Conservation (phyloP, 495 filamentous ascomycete genomes). For the Hypoxylon trugodes region DNA sequence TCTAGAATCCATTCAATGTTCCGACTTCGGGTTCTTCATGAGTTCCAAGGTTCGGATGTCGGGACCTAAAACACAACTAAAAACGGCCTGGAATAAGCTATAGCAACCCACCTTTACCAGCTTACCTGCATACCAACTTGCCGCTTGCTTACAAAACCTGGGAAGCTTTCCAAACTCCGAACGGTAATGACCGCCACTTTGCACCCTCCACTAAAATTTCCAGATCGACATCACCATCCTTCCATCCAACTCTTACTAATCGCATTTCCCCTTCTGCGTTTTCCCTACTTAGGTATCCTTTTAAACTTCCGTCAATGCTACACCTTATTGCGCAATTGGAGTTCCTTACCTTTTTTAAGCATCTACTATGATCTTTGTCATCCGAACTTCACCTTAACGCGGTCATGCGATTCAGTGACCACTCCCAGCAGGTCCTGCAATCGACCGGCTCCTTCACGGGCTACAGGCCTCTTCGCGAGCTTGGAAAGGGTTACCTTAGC, state of each 20-base stretch:
- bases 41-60: background rate
- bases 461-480: constrained; percentile 50
- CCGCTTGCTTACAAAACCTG: constrained; percentile 27
- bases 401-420: constrained; percentile 46
- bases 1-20: constrained; percentile 12
- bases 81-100: constrained; percentile 8
- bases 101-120: no score
- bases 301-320: constrained; percentile 38
- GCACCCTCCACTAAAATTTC: constrained; percentile 26
- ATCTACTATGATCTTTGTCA: constrained; percentile 43
- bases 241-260: constrained; percentile 31
- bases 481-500: constrained; percentile 57
- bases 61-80: background rate
- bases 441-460: constrained; percentile 63
- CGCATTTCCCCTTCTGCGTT: no score
- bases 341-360: background rate
- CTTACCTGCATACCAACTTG: background rate
- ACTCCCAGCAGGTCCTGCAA: constrained; percentile 55
- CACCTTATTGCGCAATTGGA: constrained; percentile 41
- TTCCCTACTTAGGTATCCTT: constrained; percentile 6
- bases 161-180: constrained; percentile 27
- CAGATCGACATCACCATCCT: constrained; percentile 30
- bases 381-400: constrained; percentile 30
- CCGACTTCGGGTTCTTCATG: background rate
- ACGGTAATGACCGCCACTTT: constrained; percentile 12